Base-by-base conservation (phyloP, 139 green algal species). In the Chlamydomonas incerta region DNA sequence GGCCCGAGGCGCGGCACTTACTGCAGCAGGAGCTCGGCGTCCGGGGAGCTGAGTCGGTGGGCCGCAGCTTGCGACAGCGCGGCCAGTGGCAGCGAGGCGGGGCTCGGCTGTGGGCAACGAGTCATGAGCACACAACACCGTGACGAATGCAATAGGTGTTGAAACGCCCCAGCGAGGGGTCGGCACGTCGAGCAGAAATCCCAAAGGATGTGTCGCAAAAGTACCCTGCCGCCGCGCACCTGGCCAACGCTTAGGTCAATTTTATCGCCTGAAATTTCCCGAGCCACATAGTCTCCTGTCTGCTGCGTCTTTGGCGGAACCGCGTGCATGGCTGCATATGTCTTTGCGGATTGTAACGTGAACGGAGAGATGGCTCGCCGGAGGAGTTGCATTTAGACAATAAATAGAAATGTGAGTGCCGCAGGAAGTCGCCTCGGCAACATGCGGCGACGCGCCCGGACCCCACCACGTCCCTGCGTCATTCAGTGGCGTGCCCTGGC, bases 241-340 rank as follows among this genome's bases (percentile, higher is more conserved):
- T 91, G 87, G 10, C 88, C 88, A 34, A 86, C 83, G 29, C 76
- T 57, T 11, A 91, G 68, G 57, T 91, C 83, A 0, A 91, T 81
- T 0, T 58, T n/a, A 9, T 68, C 72, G 9, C 31, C 50, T 1
- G 8, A 31, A 28, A 91, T 50, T 37, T 91, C 73, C 0, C 83
- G 85, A 26, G 87, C 70, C 21, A 87, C 79, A 58, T 77, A 85
- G n/a, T 91, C 88, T 28, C 71, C 82, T 0, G 46, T 66, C 31
- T 83, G 77, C 33, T 46, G 47, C 15, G 77, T 83, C 14, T n/a
- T 81, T 46, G 50, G 41, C 8, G 41, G 8, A 5, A 50, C 41
- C 41, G 41, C 5, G 41, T 50, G 41, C 41, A 50, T 50, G 41
- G 41, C 41, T 50, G n/a, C n/a, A n/a, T n/a, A n/a, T n/a, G n/a